Evolutionary conservation across 371 early-diverging fungal genomes (phyloP), one percentile per base, ranked within the genome.

Genomic region (Zopfochytrium polystomum): DNA sequence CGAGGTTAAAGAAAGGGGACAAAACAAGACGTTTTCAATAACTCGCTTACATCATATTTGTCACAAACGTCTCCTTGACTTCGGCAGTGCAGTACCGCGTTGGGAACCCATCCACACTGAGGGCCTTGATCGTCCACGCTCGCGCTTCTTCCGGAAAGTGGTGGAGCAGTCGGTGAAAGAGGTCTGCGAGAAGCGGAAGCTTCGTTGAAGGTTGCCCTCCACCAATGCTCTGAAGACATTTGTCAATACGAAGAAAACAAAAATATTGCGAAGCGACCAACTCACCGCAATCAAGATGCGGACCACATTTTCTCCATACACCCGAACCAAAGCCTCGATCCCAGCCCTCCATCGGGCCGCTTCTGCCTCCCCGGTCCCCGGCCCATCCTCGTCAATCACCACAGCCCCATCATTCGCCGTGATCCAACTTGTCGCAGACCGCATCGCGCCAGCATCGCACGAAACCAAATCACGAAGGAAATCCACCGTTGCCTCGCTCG

Each of bases 51-150:
- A 60, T 46, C 56, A 66, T 54, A 13, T 54, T 52, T 44, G 66
- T 69, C 25, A 69, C 43, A 47, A 73, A 68, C n/a, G 46, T 60
- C 55, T 68, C 65, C 58, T 73, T 73, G 26, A 69, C 64, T 1
- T 33, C 50, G 1, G n/a, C 35, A 11, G 51, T 31, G 44, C 67
- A 67, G 43, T 60, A 35, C n/a, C 18, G 11, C 7, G 62, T 57
- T 26, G 73, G 73, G 29, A 66, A 66, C 26, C 68, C 73, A 20
- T 54, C 67, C 13, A 43, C 62, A 18, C 51, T 26, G 52, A 73
- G 42, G 23, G 58, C 67, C 6, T 7, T 32, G 2, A 60, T 26
- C n/a, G 67, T 44, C 64, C 66, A 67, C 13, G 20, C 42, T 7
- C 61, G 31, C 29, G 60, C 51, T 23, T 57, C 62, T 11, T 62